Conservation (phyloP, 2,329 filamentous ascomycete species). For the Aspergillus melleus region DNA sequence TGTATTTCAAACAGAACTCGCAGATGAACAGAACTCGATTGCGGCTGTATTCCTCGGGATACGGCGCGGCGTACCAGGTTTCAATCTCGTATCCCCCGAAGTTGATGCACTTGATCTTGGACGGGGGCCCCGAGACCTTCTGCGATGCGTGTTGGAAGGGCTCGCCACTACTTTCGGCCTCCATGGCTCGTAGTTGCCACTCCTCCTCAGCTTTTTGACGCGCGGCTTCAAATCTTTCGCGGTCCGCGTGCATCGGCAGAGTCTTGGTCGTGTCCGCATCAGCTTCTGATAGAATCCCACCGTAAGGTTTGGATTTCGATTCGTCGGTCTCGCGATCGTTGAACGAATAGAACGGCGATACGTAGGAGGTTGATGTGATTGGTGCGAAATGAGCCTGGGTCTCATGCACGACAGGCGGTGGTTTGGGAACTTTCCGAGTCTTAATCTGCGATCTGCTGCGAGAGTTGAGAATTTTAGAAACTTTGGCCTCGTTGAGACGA, state of each 20-base stretch:
- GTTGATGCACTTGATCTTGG: constrained; percentile 98
- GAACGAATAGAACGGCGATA: constrained; percentile 82
- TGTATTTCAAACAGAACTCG: constrained; percentile 98
- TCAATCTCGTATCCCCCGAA: constrained; percentile 98
- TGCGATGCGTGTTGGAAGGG: constrained; percentile 64
- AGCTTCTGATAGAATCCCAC: constrained; percentile 82
- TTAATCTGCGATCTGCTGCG: constrained; percentile 61
- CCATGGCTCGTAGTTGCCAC: constrained; percentile 70
- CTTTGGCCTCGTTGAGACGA: constrained; percentile 56
- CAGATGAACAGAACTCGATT: constrained; percentile 98
- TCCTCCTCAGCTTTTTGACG: constrained; percentile 89
- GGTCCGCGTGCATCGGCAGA: constrained; percentile 75
- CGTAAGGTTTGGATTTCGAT: constrained; percentile 88
- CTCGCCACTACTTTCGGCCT: constrained; percentile 64
- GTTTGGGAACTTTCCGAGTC: constrained; percentile 46
- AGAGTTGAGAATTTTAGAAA: constrained; percentile 61
- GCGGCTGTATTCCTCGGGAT: constrained; percentile 96
- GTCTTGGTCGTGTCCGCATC: constrained; percentile 93
- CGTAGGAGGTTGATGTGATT: constrained; percentile 63
- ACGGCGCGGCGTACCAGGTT: constrained; percentile 97
- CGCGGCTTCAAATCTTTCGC: constrained; percentile 83
- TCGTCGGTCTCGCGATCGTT: constrained; percentile 88
- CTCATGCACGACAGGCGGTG: constrained; percentile 40
- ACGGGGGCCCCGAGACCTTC: constrained; percentile 81
- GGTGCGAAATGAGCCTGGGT: constrained; percentile 59